Percentiles rank a stretch among this genome's conserved stretches.
These are phyloP conservation scores for Aphanomyces euteiches DNA, from an alignment of 352 stramenopile genomes.

Conservation along the genomic window DNA sequence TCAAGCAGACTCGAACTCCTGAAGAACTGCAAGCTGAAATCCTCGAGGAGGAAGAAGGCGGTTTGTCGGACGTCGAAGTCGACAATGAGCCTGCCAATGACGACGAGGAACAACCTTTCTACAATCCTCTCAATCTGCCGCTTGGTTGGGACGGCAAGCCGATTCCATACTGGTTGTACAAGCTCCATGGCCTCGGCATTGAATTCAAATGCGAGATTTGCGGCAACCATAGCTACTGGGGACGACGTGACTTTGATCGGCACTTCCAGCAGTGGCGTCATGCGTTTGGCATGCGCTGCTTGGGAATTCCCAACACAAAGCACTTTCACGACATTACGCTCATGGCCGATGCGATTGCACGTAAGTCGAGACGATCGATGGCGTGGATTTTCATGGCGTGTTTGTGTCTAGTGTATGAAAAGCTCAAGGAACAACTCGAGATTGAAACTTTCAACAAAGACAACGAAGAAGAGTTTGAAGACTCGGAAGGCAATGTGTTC, in stretches of 20 bases:
- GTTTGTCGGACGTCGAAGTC: conserved; percentile 76
- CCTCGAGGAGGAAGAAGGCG: conserved; percentile 79
- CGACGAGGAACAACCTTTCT: conserved; percentile 95
- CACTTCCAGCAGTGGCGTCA: conserved; percentile 99
- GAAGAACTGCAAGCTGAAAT: conserved; percentile 84
- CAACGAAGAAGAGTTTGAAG: conserved; percentile 98
- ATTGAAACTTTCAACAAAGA: conserved; percentile 91
- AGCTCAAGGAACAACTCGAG: conserved; percentile 93
- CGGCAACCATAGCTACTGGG: conserved; percentile 98
- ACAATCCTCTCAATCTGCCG: conserved; percentile 98
- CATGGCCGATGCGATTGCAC: conserved; percentile 93
- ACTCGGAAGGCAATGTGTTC: conserved; percentile 98
- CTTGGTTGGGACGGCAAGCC: conserved; percentile 99
- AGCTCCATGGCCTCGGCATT: conserved; percentile 97
- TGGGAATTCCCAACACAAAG: conserved; percentile 99
- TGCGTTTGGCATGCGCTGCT: conserved; percentile 96
- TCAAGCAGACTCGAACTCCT: conserved; percentile 85
- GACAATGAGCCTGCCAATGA: conserved; percentile 58
- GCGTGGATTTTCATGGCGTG: conserved; percentile 5
- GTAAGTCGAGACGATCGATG: conserved; percentile 37
- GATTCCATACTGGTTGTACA: conserved; percentile 99
- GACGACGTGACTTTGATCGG: conserved; percentile 93
- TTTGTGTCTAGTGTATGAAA: conserved; percentile 87
- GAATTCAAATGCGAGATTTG: conserved; percentile 99
- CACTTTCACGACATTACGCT: conserved; percentile 99